Evolutionary conservation across 306 rosid species (phyloP).

Genomic region (Comarum palustre): DNA sequence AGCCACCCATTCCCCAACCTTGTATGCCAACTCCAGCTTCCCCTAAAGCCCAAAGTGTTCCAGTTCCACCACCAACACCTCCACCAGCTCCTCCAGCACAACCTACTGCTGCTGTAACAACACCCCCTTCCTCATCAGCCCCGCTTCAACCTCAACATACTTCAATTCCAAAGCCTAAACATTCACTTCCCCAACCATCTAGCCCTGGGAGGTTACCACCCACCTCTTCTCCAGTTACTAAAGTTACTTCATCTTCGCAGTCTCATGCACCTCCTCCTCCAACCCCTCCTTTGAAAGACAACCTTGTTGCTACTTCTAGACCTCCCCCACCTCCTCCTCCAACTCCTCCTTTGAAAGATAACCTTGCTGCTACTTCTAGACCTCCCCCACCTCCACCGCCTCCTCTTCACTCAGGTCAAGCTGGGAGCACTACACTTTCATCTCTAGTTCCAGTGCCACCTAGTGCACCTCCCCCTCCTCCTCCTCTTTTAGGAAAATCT

Average conservation of each 20-base stretch:
- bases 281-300: constrained; percentile 38
- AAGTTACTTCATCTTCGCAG: constrained; percentile 23
- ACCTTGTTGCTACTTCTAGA: constrained; percentile 18
- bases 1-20: constrained; percentile 24
- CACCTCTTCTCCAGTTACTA: neutral
- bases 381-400: constrained; percentile 36
- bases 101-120: constrained; percentile 23
- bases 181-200: constrained; percentile 28
- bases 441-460: constrained; percentile 34
- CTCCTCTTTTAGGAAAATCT: constrained; percentile 28
- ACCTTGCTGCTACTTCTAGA: constrained; percentile 18
- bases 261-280: constrained; percentile 38
- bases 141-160: constrained; percentile 26
- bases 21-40: constrained; percentile 25
- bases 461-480: constrained; percentile 24
- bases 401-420: constrained; percentile 27
- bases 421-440: constrained; percentile 26
- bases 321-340: constrained; percentile 41
- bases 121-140: constrained; percentile 32
- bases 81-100: constrained; percentile 27
- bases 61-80: constrained; percentile 49
- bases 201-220: constrained; percentile 25
- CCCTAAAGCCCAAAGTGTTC: constrained; percentile 28
- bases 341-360: constrained; percentile 39
- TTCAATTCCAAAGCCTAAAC: constrained; percentile 26